A percentile compares a stretch with the other conserved stretches of the same genome.
phyloP scores from a whole-genome alignment of 2,329 filamentous ascomycete genomes.

The Phialophora macrospora region DNA sequence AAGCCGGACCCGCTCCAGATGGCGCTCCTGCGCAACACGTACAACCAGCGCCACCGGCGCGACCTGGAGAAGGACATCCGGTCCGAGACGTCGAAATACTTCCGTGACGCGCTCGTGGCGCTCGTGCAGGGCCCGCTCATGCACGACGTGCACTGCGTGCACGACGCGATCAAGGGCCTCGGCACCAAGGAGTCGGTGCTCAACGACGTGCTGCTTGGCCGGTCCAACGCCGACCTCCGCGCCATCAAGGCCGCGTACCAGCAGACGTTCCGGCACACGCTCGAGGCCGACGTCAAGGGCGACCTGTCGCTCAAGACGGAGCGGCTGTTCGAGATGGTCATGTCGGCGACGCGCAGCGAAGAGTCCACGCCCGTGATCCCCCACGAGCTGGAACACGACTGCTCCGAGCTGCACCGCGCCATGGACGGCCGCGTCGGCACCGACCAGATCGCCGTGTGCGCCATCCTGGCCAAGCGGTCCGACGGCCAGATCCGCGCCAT shows the following conservation, averaged over 20 bases:
- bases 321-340: constrained; percentile 80
- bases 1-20: constrained; percentile 79
- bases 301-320: constrained; percentile 88
- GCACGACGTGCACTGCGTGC: constrained; percentile 73
- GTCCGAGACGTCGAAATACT: constrained; percentile 75
- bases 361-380: constrained; percentile 76
- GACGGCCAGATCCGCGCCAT: constrained; percentile 86
- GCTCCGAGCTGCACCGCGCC: constrained; percentile 75
- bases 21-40: constrained; percentile 69
- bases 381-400: constrained; percentile 74
- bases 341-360: constrained; percentile 74
- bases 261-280: constrained; percentile 65
- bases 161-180: constrained; percentile 73
- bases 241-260: constrained; percentile 84
- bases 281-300: constrained; percentile 73
- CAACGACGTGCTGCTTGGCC: constrained; percentile 81
- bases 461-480: constrained; percentile 74
- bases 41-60: constrained; percentile 66
- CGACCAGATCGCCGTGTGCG: constrained; percentile 77
- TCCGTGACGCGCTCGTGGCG: constrained; percentile 74
- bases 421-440: constrained; percentile 71
- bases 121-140: constrained; percentile 78
- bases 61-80: constrained; percentile 76
- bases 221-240: constrained; percentile 83
- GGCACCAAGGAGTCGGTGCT: constrained; percentile 87